A percentile compares a stretch with the other conserved stretches of the same genome.
Conservation (phyloP, 768 basidiomycete genomes). For the Boletus rufocinnamomeus region DNA sequence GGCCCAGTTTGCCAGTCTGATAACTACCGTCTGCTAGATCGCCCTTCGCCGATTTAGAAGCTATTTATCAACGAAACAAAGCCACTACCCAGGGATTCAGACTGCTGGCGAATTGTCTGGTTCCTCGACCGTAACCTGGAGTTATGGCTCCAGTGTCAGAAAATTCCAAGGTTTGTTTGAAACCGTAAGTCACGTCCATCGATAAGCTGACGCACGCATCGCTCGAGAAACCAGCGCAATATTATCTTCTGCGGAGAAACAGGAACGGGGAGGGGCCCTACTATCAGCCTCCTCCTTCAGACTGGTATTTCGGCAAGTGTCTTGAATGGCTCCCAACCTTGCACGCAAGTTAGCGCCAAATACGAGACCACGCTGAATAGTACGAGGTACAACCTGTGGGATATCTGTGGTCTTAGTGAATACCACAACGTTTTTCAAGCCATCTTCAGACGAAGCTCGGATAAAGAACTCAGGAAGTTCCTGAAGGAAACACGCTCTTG, state of each 20-base stretch:
- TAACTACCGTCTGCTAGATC: not conserved
- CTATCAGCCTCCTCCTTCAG: constrained; percentile 28
- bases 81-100: not conserved
- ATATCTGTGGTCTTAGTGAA: constrained; percentile 42
- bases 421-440: constrained; percentile 14
- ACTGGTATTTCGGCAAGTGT: constrained; percentile 2
- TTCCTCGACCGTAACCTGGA: not conserved
- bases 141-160: not conserved
- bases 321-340: constrained; percentile 17
- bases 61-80: not conserved
- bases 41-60: not conserved
- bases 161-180: constrained; percentile 14
- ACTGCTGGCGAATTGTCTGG: not conserved
- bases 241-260: constrained; percentile 28
- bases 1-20: not conserved
- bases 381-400: constrained; percentile 29
- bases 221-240: constrained; percentile 8
- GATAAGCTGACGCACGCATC: constrained; percentile 2
- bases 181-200: not conserved
- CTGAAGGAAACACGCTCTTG: constrained; percentile 26
- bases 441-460: constrained; percentile 15
- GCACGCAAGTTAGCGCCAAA: constrained; percentile 12
- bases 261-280: constrained; percentile 32
- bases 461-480: constrained; percentile 22
- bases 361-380: constrained; percentile 11